A percentile compares a stretch with the other conserved stretches of the same genome.
phyloP scores from a whole-genome alignment of 306 rosid genomes.

The Glycine latifolia region DNA sequence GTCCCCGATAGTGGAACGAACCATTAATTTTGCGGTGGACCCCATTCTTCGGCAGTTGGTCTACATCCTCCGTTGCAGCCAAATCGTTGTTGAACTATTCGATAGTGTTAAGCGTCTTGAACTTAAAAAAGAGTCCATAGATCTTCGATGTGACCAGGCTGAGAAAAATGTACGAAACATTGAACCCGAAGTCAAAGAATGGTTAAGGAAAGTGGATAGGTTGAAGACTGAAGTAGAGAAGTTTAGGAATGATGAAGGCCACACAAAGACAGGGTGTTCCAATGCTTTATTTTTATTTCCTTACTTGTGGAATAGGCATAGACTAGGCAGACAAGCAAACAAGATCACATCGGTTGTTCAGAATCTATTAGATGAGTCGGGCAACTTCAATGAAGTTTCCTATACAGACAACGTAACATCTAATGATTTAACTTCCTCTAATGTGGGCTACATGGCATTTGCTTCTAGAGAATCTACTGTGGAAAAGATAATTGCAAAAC shows the following conservation, averaged over 20 bases:
- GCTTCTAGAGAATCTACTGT: neutral
- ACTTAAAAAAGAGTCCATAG: neutral
- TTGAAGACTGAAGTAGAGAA: neutral
- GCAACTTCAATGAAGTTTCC: neutral
- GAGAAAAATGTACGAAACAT: neutral
- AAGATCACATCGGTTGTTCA: neutral
- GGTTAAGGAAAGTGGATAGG: neutral
- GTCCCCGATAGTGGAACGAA: too few species aligned
- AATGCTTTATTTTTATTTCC: neutral
- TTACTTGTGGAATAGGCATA: conserved; percentile 1
- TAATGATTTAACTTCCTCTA: neutral
- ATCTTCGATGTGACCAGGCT: neutral
- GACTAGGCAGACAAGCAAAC: conserved; percentile 27
- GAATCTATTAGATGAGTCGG: neutral
- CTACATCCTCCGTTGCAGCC: too few species aligned
- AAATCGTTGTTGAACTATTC: too few species aligned
- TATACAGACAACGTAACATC: neutral
- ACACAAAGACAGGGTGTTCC: neutral
- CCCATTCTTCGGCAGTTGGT: too few species aligned
- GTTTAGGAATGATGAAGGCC: neutral
- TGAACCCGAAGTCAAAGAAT: neutral
- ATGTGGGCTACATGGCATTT: neutral
- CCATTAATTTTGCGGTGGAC: too few species aligned
- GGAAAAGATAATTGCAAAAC: neutral
- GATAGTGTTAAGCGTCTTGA: neutral